Base-by-base conservation (phyloP, 805 yeast species). In the Candida hispaniensis region DNA sequence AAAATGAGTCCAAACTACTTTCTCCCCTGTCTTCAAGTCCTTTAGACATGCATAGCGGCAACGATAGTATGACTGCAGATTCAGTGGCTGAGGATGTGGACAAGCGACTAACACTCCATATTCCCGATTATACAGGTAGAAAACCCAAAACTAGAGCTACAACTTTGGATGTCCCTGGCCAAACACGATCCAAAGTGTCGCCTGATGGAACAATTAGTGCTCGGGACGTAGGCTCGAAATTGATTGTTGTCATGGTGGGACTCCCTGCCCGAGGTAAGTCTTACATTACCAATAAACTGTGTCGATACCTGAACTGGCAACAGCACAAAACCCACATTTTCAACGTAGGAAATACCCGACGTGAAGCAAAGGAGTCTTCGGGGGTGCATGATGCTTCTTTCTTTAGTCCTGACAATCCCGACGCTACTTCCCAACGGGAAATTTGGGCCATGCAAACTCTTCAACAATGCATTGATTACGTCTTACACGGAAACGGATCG, bases 181-280 rank as follows among this genome's bases (percentile, higher is more conserved):
- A 83, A 42, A 85, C 96, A 0, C 70, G 79, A 30, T 75, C 86
- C 1, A 74, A 79, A 42, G 70, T 71, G 3, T 73, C 85, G 0
- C 91, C 93, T 1, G 88, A 81, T 52, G 58, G 61, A n/a, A 48
- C 47, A 19, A 56, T 56, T 15, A 51, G 59, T 18, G 50, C 52
- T 20, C 43, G 61, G 34, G 95, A 83, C 50, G 75, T 79, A 4
- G 88, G 83, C 1, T 73, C 85, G 9, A 79, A 83, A 51, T 66
- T 88, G 35, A 93, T 88, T 10, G 82, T 88, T 41, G 93, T 91
- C 12, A 88, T 88, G 97, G 95, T 88, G 10, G 98, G 98, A 2
- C 49, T 63, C 28, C 97, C 97, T 0, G 96, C 96, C 0, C 65
- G 96, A 38, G 98, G 98, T 3, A 88, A 88, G 55, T 79, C 93